Conservation (phyloP, 306 rosid species). For the Vigna unguiculata region DNA sequence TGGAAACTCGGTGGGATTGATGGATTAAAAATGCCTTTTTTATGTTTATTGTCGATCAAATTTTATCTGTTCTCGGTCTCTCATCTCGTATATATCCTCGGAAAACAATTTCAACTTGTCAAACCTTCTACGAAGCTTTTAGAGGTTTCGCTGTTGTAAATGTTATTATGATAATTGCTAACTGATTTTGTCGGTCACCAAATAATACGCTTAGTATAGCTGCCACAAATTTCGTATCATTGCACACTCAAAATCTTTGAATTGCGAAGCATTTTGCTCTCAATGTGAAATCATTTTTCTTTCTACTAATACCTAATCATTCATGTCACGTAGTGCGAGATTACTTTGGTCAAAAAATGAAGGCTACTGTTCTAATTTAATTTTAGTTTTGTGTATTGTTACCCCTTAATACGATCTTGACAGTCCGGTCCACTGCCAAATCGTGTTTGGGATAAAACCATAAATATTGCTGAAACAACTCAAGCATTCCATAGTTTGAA, state of each 20-base stretch:
- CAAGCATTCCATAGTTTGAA: background rate
- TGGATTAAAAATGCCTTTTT: background rate
- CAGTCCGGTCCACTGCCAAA: background rate
- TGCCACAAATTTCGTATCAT: conserved; percentile 12
- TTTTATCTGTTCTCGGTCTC: background rate
- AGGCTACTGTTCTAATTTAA: background rate
- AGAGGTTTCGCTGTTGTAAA: background rate
- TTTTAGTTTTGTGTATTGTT: background rate
- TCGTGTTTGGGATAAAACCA: conserved; percentile 4
- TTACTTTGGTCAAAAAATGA: conserved; percentile 11
- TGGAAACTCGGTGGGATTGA: background rate
- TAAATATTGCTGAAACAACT: background rate
- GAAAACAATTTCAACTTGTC: background rate
- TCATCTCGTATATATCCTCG: background rate
- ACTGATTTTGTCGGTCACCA: background rate
- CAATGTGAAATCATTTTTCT: conserved; percentile 24
- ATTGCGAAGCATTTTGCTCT: conserved; percentile 10
- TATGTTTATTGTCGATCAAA: background rate
- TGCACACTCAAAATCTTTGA: conserved; percentile 25
- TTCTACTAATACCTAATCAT: conserved; percentile 19
- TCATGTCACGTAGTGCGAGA: background rate
- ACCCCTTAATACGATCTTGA: conserved; percentile 16
- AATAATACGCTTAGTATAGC: conserved; percentile 17
- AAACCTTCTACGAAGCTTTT: background rate
- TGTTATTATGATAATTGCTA: background rate